A percentile compares a stretch with the other conserved stretches of the same genome.
These are phyloP conservation scores for Catenaria anguillulae DNA, from an alignment of 371 early-diverging fungal genomes.

Conservation along the genomic window DNA sequence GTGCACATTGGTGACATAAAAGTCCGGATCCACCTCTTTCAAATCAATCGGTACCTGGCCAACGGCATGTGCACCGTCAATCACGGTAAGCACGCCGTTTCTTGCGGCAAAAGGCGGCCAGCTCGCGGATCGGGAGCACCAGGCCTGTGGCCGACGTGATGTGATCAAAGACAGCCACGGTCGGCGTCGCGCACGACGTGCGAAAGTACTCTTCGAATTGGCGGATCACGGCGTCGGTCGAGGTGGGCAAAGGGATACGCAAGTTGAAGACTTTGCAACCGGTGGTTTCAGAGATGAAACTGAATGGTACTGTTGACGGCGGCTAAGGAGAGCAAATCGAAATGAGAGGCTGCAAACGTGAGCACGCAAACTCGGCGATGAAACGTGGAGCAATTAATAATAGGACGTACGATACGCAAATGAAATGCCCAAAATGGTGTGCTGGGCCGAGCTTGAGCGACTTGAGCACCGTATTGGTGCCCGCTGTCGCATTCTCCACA, in stretches of 20 bases:
- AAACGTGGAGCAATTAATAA: not conserved
- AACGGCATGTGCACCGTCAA: constrained; percentile 25
- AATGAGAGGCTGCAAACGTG: not conserved
- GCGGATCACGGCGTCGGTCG: not conserved
- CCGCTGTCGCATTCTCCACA: not conserved
- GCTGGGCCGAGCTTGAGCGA: not conserved
- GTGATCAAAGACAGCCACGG: constrained; percentile 1
- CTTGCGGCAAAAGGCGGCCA: constrained; percentile 13
- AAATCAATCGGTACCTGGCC: constrained; percentile 19
- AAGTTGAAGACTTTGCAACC: not conserved
- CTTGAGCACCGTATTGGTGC: not conserved
- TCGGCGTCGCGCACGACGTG: not conserved
- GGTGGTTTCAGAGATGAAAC: not conserved
- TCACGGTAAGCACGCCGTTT: constrained; percentile 14
- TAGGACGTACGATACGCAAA: not conserved
- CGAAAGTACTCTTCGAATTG: not conserved
- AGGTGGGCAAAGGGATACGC: not conserved
- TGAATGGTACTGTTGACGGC: not conserved
- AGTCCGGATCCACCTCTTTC: constrained; percentile 15
- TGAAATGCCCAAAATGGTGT: not conserved
- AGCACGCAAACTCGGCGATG: not conserved
- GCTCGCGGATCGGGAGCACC: constrained; percentile 17
- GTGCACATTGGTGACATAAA: constrained; percentile 21
- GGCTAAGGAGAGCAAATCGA: not conserved
- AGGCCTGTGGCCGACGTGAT: not conserved